Conservation (phyloP, 2,329 filamentous ascomycete species). For the Talaromyces albobiverticillius region DNA sequence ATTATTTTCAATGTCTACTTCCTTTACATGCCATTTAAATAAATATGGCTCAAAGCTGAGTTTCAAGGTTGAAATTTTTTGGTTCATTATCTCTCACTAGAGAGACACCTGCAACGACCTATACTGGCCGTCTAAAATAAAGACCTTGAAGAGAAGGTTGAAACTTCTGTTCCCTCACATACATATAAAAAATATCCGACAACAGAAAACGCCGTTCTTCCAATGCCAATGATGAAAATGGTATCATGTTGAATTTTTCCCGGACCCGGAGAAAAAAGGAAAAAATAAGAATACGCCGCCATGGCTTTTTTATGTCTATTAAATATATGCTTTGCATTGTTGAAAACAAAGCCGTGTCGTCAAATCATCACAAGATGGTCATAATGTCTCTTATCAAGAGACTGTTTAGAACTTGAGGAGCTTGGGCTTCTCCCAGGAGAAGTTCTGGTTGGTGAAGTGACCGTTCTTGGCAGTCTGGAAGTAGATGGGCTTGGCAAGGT, state of each 20-base stretch:
- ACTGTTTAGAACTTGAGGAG: conserved; percentile 75
- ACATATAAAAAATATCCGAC: not conserved
- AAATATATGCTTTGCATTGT: conserved; percentile 46
- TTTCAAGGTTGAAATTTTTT: too few relatives aligned
- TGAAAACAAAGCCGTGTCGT: conserved; percentile 49
- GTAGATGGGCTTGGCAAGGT: conserved; percentile 96
- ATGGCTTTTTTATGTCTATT: conserved; percentile 35
- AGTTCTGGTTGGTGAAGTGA: conserved; percentile 98
- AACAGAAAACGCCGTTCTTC: conserved; percentile 38
- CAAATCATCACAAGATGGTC: conserved; percentile 38
- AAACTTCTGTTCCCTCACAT: conserved; percentile 26
- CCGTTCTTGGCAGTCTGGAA: conserved; percentile 98
- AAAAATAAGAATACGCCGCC: conserved; percentile 21
- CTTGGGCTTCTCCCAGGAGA: conserved; percentile 99
- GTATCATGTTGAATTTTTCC: conserved; percentile 50
- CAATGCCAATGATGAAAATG: conserved; percentile 42
- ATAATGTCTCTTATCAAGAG: conserved; percentile 11
- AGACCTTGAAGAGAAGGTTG: too few relatives aligned
- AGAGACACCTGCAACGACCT: not conserved
- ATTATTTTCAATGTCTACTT: too few relatives aligned
- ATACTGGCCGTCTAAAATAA: conserved; percentile 16
- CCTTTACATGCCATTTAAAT: too few relatives aligned
- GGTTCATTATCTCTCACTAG: conserved; percentile 5
- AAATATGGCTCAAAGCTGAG: too few relatives aligned
- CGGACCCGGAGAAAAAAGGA: conserved; percentile 33